Evolutionary conservation across 2,329 filamentous ascomycete genomes (phyloP), one percentile per base, ranked within the genome.

Genomic region (Pseudocercospora vitis): DNA sequence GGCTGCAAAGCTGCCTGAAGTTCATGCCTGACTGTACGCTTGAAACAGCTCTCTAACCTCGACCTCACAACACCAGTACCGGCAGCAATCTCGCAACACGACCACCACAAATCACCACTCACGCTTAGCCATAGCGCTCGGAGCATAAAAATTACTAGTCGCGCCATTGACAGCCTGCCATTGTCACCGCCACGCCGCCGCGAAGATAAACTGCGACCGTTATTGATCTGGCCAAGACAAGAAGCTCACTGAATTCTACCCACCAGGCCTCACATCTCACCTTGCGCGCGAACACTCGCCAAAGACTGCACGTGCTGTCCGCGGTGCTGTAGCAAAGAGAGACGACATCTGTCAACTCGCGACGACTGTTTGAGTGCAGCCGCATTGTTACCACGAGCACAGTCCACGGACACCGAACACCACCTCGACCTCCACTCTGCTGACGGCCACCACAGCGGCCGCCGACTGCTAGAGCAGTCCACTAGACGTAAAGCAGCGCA

Each of bases 161-260:
- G 16, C 32, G n/a, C 16, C 3, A n/a, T 23, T 23, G 19, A 14
- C 26, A 47, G 28, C n/a, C 24, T 46, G 42, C 42, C 23, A 31
- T 21, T 39, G 7, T 18, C 37, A 23, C 44, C 24, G 26, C 16
- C 44, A 42, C 37, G 28, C 29, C 26, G 26, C 26, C 26, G 28
- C 28, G 26, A 21, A 31, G 26, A 33, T 16, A 21, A 18, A 26
- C 29, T 45, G 26, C 44, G 44, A 32, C 16, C 24, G 44, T 16
- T 12, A 40, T 18, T 16, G 19, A 9, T 40, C 35, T 6, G 28
- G 28, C 44, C 18, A 29, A 47, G 44, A 33, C 37, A 42, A 7
- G 21, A 42, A 31, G 26, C 29, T 31, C 16, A 47, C 44, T 47
- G 44, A 47, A 47, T 47, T 47, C 26, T 47, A 28, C 44, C 26